Conservation (phyloP, 176 grass and related monocot species). For the Aegilops umbellulata region DNA sequence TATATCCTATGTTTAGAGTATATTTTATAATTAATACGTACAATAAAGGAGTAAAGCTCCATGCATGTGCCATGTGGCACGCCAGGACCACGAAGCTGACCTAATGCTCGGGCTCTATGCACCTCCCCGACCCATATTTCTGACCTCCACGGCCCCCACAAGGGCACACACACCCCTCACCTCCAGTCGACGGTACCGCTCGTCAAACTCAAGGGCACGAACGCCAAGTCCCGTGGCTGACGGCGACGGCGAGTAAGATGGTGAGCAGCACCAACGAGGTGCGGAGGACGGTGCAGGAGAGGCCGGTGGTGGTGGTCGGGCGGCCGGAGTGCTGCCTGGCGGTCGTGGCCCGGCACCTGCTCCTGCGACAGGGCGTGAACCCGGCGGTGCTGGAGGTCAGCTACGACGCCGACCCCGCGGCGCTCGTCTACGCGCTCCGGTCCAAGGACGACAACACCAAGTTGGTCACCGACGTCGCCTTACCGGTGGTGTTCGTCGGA, state of each 20-base stretch:
- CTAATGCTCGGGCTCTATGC: neutral
- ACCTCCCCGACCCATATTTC: neutral
- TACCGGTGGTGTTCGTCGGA: slow-evolving; percentile 68
- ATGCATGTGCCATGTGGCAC: neutral
- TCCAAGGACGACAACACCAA: neutral
- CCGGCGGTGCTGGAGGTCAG: slow-evolving; percentile 63
- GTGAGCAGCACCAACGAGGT: neutral
- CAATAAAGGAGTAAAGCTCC: neutral
- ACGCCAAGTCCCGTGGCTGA: neutral
- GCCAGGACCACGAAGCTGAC: slow-evolving; percentile 4
- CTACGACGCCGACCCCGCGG: slow-evolving; percentile 43
- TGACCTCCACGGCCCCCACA: neutral
- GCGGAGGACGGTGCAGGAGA: slow-evolving; percentile 51
- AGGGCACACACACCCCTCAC: neutral
- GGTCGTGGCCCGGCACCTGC: slow-evolving; percentile 57
- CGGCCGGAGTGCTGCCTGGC: slow-evolving; percentile 67
- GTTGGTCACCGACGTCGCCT: neutral
- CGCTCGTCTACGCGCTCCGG: slow-evolving; percentile 33
- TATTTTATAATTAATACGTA: neutral
- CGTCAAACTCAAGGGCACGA: neutral
- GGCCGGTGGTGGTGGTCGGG: slow-evolving; percentile 75
- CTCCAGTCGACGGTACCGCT: neutral
- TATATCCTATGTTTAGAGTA: neutral
- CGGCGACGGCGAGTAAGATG: too few species aligned
- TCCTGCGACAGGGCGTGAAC: slow-evolving; percentile 57